Conservation (phyloP, 2,329 filamentous ascomycete genomes). For the Calcarisporium arbuscula region DNA sequence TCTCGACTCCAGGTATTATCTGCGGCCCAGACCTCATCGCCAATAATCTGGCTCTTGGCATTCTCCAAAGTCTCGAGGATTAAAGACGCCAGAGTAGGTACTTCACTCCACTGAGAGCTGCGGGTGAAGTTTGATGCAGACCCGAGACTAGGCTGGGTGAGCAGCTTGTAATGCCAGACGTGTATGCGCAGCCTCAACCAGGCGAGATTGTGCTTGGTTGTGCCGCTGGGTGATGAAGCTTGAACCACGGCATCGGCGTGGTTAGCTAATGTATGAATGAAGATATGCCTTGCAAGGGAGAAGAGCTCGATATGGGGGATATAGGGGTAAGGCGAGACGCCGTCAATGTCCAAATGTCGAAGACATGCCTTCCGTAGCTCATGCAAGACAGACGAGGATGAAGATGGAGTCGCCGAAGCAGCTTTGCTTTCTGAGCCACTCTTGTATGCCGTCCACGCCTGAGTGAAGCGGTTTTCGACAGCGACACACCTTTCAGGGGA, state of each 20-base stretch:
- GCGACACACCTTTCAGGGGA: slow-evolving; percentile 14
- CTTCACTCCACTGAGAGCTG: slow-evolving; percentile 52
- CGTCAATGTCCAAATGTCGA: slow-evolving; percentile 69
- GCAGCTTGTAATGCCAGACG: slow-evolving; percentile 60
- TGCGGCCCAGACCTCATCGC: slow-evolving; percentile 29
- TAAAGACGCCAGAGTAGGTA: slow-evolving; percentile 46
- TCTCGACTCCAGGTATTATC: slow-evolving; percentile 33
- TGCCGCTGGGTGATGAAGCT: slow-evolving; percentile 17
- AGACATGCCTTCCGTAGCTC: slow-evolving; percentile 53
- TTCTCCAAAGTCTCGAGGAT: slow-evolving; percentile 38
- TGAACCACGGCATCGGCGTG: slow-evolving; percentile 18
- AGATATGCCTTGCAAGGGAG: slow-evolving; percentile 56
- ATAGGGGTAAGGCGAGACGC: slow-evolving; percentile 77
- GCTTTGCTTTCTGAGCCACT: too few species aligned
- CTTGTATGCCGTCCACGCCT: slow-evolving; percentile 24
- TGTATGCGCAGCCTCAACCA: slow-evolving; percentile 68
- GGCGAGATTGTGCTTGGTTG: slow-evolving; percentile 39
- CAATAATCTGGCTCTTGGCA: slow-evolving; percentile 32
- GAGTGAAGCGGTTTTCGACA: slow-evolving; percentile 32
- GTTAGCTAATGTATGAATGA: slow-evolving; percentile 23
- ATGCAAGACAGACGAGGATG: slow-evolving; percentile 27
- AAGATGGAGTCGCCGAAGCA: too few species aligned
- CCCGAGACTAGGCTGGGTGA: slow-evolving; percentile 50
- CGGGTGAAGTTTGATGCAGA: slow-evolving; percentile 49
- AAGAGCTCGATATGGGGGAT: slow-evolving; percentile 82